phyloP scores from a whole-genome alignment of 257 asterid species.

The Cinchona pubescens region DNA sequence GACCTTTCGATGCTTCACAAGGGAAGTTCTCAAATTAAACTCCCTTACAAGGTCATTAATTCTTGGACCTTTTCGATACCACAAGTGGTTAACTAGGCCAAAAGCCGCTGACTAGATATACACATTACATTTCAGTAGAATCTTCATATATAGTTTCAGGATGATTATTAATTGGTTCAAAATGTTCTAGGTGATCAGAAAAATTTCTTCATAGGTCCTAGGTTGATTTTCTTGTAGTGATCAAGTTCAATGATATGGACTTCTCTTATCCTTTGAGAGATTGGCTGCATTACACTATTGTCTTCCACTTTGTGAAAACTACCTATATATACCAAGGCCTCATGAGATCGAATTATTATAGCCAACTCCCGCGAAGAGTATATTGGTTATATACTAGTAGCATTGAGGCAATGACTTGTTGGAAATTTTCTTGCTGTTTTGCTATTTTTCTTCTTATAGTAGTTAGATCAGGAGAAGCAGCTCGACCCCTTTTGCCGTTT shows the following conservation, averaged over 20 bases:
- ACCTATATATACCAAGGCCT: not conserved
- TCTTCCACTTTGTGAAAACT: not conserved
- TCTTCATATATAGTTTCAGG: not conserved
- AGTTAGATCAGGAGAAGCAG: conserved; percentile 19
- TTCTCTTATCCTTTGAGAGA: conserved; percentile 21
- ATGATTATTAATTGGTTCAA: conserved; percentile 25
- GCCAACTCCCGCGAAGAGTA: not conserved
- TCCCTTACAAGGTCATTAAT: not conserved
- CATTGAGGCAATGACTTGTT: conserved; percentile 20
- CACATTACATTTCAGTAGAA: conserved; percentile 22
- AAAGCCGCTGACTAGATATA: conserved; percentile 39
- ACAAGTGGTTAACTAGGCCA: conserved; percentile 21
- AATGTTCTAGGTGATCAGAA: too few relatives aligned
- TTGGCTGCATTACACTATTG: conserved; percentile 20
- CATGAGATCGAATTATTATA: not conserved
- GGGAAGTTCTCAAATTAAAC: not conserved
- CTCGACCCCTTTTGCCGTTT: conserved; percentile 9
- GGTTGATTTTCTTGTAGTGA: conserved; percentile 16
- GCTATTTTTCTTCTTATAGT: conserved; percentile 24
- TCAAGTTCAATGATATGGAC: conserved; percentile 20
- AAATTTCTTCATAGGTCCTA: not conserved
- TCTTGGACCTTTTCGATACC: conserved; percentile 27
- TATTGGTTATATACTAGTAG: not conserved
- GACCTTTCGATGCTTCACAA: conserved; percentile 27
- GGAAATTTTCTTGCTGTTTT: conserved; percentile 28